These are phyloP conservation scores for Purpureocillium takamizusanense DNA, from an alignment of 2,329 filamentous ascomycete genomes.

Conservation along the genomic window DNA sequence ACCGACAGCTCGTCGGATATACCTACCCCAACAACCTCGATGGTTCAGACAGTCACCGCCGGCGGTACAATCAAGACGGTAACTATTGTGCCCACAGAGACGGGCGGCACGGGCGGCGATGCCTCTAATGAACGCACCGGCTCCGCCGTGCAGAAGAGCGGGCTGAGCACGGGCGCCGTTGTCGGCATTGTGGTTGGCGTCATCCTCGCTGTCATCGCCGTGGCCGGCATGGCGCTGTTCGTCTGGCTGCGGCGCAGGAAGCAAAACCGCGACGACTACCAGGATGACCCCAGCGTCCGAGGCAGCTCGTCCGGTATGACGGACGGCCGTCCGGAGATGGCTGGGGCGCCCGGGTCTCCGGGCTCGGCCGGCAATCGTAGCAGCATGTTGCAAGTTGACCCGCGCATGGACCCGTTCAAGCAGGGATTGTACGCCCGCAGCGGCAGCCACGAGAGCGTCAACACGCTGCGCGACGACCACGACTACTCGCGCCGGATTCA, in stretches of 20 bases:
- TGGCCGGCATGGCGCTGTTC: slow-evolving; percentile 27
- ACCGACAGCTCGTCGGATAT: slow-evolving; percentile 1
- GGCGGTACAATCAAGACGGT: slow-evolving; percentile 46
- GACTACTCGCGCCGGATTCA: slow-evolving; percentile 56
- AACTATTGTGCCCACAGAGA: slow-evolving; percentile 37
- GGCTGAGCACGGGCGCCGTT: slow-evolving; percentile 36
- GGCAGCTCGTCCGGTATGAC: slow-evolving; percentile 43
- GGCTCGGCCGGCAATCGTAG: slow-evolving; percentile 37
- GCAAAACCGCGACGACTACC: slow-evolving; percentile 30
- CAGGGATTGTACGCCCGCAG: slow-evolving; percentile 47
- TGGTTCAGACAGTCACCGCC: slow-evolving; percentile 44
- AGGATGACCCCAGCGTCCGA: slow-evolving; percentile 35
- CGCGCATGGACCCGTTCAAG: slow-evolving; percentile 53
- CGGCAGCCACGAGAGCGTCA: slow-evolving; percentile 54
- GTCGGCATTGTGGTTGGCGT: slow-evolving; percentile 46
- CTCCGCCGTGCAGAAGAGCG: slow-evolving; percentile 10
- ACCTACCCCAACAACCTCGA: slow-evolving; percentile 11
- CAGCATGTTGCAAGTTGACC: slow-evolving; percentile 49
- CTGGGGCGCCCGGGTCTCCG: slow-evolving; percentile 19
- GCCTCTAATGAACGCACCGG: slow-evolving; percentile 8
- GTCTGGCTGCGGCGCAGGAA: slow-evolving; percentile 36
- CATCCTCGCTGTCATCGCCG: slow-evolving; percentile 30
- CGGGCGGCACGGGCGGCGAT: slow-evolving; percentile 4
- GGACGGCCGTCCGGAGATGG: slow-evolving; percentile 34
- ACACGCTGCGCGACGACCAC: slow-evolving; percentile 54